These are phyloP conservation scores for Mycena pura DNA, from an alignment of 768 basidiomycete genomes.

Conservation along the genomic window DNA sequence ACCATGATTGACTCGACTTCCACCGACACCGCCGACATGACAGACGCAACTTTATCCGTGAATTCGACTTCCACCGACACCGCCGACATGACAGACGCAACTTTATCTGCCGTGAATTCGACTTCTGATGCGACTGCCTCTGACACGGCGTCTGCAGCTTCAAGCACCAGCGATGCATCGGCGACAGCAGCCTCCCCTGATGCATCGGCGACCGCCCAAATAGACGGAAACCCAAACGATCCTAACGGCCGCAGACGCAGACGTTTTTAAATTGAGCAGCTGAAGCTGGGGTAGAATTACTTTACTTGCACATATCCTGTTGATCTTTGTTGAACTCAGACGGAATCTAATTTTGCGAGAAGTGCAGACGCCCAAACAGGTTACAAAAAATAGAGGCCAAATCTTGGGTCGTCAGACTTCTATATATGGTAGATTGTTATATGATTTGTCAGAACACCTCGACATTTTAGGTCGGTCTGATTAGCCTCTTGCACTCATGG, in stretches of 20 bases:
- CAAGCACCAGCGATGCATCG: conserved; percentile 7
- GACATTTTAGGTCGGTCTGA: too few species aligned
- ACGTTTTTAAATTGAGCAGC: background rate
- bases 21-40: conserved; percentile 24
- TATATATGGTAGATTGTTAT: too few species aligned
- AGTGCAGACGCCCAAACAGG: too few species aligned
- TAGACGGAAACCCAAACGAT: conserved; percentile 40
- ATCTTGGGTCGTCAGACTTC: too few species aligned
- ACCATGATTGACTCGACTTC: background rate
- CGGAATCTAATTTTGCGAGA: background rate
- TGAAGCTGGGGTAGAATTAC: background rate
- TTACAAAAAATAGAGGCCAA: too few species aligned
- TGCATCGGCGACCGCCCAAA: conserved; percentile 28
- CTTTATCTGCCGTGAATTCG: conserved; percentile 11
- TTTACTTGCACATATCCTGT: background rate
- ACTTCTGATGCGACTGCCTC: conserved; percentile 21
- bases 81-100: conserved; percentile 17
- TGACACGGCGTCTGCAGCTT: conserved; percentile 9
- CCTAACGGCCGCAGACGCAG: conserved; percentile 28
- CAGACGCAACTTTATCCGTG: conserved; percentile 4
- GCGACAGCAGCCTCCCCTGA: conserved; percentile 14
- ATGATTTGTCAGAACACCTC: too few species aligned
- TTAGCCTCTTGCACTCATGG: too few species aligned
- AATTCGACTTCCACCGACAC: conserved; percentile 14
- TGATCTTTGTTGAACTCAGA: background rate